Evolutionary conservation across 2,329 filamentous ascomycete species (phyloP).

Genomic region (Talaromyces sp.): DNA sequence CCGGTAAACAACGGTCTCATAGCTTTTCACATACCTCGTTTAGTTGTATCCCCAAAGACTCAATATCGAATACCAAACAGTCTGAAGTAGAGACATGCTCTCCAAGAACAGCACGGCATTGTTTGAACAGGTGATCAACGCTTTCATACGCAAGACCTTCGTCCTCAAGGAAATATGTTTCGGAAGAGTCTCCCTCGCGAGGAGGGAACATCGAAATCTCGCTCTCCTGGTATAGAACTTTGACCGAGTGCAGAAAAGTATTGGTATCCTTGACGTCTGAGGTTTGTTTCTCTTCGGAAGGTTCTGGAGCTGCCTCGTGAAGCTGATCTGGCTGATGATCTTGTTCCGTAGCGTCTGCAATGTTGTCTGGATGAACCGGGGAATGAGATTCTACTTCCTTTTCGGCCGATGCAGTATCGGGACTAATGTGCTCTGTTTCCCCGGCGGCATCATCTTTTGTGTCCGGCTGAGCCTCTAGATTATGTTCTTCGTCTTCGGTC

Average conservation of each 20-base stretch:
- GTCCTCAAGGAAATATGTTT: constrained; percentile 54
- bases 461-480: neutral
- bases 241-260: constrained; percentile 39
- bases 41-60: constrained; percentile 51
- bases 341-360: neutral
- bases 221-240: constrained; percentile 50
- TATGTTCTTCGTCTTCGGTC: neutral
- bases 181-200: constrained; percentile 46
- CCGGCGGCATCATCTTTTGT: neutral
- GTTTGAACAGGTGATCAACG: constrained; percentile 52
- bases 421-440: neutral
- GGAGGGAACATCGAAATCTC: constrained; percentile 57
- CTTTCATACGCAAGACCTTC: constrained; percentile 48
- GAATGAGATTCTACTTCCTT: neutral
- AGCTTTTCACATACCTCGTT: constrained; percentile 48
- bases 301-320: neutral
- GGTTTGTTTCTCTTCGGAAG: neutral
- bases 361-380: neutral
- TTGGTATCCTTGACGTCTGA: neutral
- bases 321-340: neutral
- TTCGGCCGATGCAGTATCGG: neutral
- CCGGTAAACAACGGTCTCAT: neutral
- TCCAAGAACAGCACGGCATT: constrained; percentile 50
- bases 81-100: constrained; percentile 53
- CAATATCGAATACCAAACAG: constrained; percentile 52